Conservation (phyloP, 2,329 filamentous ascomycete genomes). For the Bipolaris victoriae region DNA sequence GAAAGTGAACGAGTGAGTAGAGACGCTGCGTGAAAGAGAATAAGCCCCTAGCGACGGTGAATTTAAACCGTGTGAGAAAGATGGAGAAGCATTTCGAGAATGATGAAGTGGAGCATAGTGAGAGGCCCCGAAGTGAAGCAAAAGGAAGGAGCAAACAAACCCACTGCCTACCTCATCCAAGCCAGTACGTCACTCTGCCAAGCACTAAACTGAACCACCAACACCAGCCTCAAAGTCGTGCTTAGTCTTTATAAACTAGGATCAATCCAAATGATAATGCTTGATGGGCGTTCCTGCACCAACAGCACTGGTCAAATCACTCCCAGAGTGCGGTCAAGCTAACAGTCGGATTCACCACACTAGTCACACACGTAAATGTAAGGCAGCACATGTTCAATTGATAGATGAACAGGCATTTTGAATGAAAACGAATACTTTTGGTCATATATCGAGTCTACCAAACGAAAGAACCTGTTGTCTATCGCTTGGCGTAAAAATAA, state of each 20-base stretch:
- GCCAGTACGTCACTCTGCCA: neutral
- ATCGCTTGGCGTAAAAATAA: slow-evolving; percentile 14
- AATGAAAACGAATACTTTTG: slow-evolving; percentile 18
- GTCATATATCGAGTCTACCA: slow-evolving; percentile 16
- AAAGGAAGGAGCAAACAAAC: slow-evolving; percentile 2
- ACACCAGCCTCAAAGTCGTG: neutral
- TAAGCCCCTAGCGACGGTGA: neutral
- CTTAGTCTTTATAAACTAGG: neutral
- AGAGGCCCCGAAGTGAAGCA: neutral
- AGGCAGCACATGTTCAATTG: neutral
- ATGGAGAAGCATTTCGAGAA: neutral
- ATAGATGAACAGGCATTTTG: neutral
- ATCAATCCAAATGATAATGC: neutral
- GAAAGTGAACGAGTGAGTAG: no score
- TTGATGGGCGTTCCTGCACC: neutral
- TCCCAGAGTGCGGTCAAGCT: no score
- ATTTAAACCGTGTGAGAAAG: neutral
- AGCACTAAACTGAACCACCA: no score
- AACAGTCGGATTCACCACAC: neutral
- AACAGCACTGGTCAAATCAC: no score
- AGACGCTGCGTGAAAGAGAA: neutral
- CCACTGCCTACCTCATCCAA: neutral
- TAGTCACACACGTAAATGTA: neutral
- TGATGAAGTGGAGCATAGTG: neutral
- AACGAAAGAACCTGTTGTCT: slow-evolving; percentile 14